Evolutionary conservation across 805 yeast species (phyloP).

Genomic region (Myxozyma vanderwaltii): DNA sequence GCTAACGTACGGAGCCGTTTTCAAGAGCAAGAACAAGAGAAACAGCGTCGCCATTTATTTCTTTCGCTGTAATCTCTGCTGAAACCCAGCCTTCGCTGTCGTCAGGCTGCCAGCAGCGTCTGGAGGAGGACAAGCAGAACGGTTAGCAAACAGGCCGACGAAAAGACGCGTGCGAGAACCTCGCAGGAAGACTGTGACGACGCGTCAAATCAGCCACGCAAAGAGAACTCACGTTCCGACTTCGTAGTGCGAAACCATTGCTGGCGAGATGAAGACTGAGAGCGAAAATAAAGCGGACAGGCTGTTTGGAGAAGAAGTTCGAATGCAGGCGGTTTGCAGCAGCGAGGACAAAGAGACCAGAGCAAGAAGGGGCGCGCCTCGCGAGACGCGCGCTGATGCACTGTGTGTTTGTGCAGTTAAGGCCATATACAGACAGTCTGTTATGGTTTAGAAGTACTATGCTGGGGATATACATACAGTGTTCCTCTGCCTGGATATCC

Average conservation of each 20-base stretch:
- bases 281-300: background rate
- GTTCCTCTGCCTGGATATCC: too few species aligned
- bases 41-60: conserved; percentile 50
- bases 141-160: background rate
- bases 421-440: background rate
- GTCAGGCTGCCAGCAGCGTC: conserved; percentile 78
- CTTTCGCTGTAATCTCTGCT: conserved; percentile 56
- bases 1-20: conserved; percentile 45
- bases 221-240: conserved; percentile 30
- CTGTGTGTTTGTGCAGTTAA: background rate
- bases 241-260: conserved; percentile 34
- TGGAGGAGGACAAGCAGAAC: conserved; percentile 21
- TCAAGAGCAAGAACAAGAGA: conserved; percentile 57
- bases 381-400: conserved; percentile 7
- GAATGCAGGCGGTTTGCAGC: conserved; percentile 3
- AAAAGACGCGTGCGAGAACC: conserved; percentile 9
- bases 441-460: background rate
- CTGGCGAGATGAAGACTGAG: conserved; percentile 1
- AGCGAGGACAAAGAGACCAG: background rate
- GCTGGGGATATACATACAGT: too few species aligned
- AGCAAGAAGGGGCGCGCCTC: conserved; percentile 11
- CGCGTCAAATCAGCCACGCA: background rate
- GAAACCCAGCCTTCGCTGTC: conserved; percentile 74
- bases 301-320: background rate
- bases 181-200: background rate